Percentiles rank a stretch among this genome's conserved stretches.
These are phyloP conservation scores for Dalbergia cultrata DNA, from an alignment of 306 rosid species.

Conservation along the genomic window DNA sequence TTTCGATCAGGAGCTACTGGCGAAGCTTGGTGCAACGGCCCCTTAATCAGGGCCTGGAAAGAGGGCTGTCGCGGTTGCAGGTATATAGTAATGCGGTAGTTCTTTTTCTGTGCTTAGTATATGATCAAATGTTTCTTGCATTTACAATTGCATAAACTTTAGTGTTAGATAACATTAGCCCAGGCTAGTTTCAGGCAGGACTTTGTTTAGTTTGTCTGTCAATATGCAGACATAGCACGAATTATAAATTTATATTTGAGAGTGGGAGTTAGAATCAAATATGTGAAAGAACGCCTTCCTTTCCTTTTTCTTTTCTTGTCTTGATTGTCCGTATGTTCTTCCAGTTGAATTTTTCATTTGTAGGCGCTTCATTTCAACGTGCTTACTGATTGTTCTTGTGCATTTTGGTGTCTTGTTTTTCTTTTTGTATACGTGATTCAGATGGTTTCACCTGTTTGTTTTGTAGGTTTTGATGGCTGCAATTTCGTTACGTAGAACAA, in stretches of 20 bases:
- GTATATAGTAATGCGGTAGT: constrained; percentile 50
- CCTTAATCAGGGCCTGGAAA: constrained; percentile 54
- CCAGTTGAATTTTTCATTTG: neutral
- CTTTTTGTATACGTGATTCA: neutral
- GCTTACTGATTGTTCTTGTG: neutral
- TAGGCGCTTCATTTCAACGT: neutral
- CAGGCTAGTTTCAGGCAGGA: neutral
- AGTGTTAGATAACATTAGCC: neutral
- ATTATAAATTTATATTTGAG: neutral
- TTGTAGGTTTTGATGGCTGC: constrained; percentile 75
- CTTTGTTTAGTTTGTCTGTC: neutral
- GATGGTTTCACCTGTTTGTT: constrained; percentile 11
- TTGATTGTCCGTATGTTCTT: neutral
- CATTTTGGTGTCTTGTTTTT: neutral
- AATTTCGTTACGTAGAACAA: constrained; percentile 82
- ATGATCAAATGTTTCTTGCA: constrained; percentile 2
- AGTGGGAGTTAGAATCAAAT: neutral
- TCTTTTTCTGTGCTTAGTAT: neutral
- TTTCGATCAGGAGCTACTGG: constrained; percentile 75
- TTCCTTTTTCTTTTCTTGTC: neutral
- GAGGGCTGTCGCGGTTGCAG: constrained; percentile 77
- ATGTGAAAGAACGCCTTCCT: neutral
- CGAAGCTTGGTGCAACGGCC: constrained; percentile 77
- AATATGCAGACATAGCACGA: neutral
- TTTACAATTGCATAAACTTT: neutral